A percentile compares a stretch with the other conserved stretches of the same genome.
Conservation (phyloP, 371 early-diverging fungal species). For the Mortierella sp. region DNA sequence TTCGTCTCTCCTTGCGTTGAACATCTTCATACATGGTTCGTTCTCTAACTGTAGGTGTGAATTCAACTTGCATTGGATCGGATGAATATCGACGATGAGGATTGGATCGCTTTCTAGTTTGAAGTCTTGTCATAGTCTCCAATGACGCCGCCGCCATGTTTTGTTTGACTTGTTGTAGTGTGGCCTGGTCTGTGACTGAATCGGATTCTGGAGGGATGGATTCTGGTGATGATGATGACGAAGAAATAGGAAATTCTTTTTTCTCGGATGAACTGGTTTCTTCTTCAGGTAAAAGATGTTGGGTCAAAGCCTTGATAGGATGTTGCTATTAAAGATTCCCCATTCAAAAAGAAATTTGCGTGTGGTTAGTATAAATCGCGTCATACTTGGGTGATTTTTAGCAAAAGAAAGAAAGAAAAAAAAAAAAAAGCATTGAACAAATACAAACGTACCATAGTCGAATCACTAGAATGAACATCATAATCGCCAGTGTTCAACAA, state of each 20-base stretch:
- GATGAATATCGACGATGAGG: conserved; percentile 15
- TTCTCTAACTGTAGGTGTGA: conserved; percentile 24
- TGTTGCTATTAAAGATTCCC: conserved; percentile 6
- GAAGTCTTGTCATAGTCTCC: conserved; percentile 34
- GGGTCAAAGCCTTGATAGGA: conserved; percentile 35
- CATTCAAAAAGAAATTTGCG: neutral
- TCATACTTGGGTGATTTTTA: neutral
- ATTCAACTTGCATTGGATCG: conserved; percentile 48
- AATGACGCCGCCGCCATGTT: conserved; percentile 41
- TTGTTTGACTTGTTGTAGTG: conserved; percentile 19
- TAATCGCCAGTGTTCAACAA: conserved; percentile 13
- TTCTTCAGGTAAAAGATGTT: conserved; percentile 12
- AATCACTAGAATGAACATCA: neutral
- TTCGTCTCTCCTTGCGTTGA: conserved; percentile 13
- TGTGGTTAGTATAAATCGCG: neutral
- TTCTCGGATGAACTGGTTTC: neutral
- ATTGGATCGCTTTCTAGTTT: conserved; percentile 33
- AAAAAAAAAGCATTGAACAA: neutral
- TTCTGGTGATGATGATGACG: neutral
- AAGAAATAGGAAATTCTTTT: neutral
- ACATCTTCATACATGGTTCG: neutral
- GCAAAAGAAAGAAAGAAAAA: no score
- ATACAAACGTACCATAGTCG: conserved; percentile 15
- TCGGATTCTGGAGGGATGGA: neutral
- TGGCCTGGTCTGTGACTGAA: neutral